A percentile compares a stretch with the other conserved stretches of the same genome.
These are phyloP conservation scores for Apophysomyces sp. DNA, from an alignment of 371 early-diverging fungal genomes.

Conservation along the genomic window DNA sequence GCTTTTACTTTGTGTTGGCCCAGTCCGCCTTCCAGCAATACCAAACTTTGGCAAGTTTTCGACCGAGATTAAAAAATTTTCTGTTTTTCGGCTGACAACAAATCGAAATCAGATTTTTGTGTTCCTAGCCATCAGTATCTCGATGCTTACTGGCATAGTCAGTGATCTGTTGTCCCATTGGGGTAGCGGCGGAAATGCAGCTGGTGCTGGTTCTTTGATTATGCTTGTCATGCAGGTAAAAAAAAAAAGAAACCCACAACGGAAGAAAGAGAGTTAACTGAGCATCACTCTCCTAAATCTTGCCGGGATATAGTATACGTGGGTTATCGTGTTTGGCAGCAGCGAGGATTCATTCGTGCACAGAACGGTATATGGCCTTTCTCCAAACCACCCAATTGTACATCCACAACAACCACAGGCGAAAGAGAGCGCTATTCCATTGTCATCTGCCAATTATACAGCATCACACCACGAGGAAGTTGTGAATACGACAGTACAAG, in stretches of 20 bases:
- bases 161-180: neutral
- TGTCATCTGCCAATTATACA: neutral
- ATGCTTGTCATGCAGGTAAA: constrained; percentile 13
- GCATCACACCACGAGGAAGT: neutral
- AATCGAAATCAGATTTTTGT: neutral
- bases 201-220: constrained; percentile 4
- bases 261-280: neutral
- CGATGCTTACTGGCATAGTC: neutral
- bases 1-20: constrained; percentile 14
- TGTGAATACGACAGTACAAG: neutral
- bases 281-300: neutral
- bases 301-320: constrained; percentile 5
- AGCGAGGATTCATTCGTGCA: constrained; percentile 3
- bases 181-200: neutral
- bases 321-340: constrained; percentile 10
- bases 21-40: constrained; percentile 12
- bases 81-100: neutral
- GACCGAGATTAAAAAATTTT: neutral
- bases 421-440: neutral
- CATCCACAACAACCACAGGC: neutral
- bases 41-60: constrained; percentile 11
- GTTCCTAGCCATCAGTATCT: constrained; percentile 8
- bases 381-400: neutral
- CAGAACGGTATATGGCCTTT: constrained; percentile 4
- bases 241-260: neutral